A percentile compares a stretch with the other conserved stretches of the same genome.
Conservation (phyloP, 805 yeast genomes). For the Schwanniomyces occidentalis region DNA sequence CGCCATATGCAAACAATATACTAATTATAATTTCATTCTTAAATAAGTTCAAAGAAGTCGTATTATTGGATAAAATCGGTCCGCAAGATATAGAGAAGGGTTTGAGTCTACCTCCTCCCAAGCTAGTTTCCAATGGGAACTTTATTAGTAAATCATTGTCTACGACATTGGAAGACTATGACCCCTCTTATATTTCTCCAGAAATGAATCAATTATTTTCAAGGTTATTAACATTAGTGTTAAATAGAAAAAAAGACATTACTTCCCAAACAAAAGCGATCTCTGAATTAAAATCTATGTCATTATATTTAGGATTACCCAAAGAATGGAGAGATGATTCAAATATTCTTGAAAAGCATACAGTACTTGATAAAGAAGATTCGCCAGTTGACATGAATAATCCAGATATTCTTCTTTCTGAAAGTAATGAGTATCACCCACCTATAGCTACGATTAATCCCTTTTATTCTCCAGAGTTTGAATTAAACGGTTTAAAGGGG, state of each 20-base stretch:
- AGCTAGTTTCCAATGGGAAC: background rate
- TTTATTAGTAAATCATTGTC: background rate
- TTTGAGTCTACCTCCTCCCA: conserved; percentile 20
- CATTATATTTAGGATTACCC: conserved; percentile 33
- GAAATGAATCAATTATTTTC: conserved; percentile 35
- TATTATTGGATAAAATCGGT: conserved; percentile 25
- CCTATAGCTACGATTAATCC: conserved; percentile 21
- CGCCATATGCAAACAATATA: conserved; percentile 34
- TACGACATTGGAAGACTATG: conserved; percentile 1
- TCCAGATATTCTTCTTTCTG: conserved; percentile 18
- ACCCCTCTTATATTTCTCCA: conserved; percentile 19
- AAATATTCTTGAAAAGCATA: conserved; percentile 1
- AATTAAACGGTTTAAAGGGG: conserved; percentile 32
- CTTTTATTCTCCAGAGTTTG: conserved; percentile 25
- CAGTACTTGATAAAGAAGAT: conserved; percentile 6
- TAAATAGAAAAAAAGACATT: conserved; percentile 37
- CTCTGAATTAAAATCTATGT: conserved; percentile 31
- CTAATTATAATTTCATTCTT: conserved; percentile 32
- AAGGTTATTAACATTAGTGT: conserved; percentile 31
- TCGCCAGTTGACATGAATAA: conserved; percentile 24
- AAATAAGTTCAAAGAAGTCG: conserved; percentile 28
- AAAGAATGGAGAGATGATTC: conserved; percentile 36
- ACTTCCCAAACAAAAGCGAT: conserved; percentile 29
- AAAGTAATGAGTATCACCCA: conserved; percentile 12
- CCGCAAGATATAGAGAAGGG: conserved; percentile 42